Evolutionary conservation across 768 basidiomycete species (phyloP), one percentile per base, ranked within the genome.

Genomic region (Gyrodon lividus): DNA sequence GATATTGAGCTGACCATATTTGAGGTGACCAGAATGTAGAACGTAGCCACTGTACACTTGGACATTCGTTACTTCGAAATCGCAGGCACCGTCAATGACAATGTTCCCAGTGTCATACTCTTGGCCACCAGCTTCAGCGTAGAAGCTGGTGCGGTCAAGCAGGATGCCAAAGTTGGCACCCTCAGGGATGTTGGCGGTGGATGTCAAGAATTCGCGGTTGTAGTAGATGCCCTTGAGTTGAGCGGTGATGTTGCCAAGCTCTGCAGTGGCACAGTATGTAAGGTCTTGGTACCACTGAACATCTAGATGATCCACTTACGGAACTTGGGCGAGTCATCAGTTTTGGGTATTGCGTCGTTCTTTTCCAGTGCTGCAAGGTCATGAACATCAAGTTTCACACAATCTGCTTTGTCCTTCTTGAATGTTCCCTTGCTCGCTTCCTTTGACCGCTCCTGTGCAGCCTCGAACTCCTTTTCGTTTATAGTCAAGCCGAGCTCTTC

Each of bases 31-130:
- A 13, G 91, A 87, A 66, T 99, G 97, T 37, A 98, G 74, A 10
- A 98, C 92, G 66, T 98, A 98, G 53, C 97, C 97, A 62, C 86
- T 98, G 73, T 86, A 98, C 4, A 84, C 84, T 69, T 98, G 96
- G 7, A 96, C 94, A 61, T 98, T 89, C 41, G 81, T 82, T 44
- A 99, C 97, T 64, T 90, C 86, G 67, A 98, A 99, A 68, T 97
- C 93, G 30, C 90, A 86, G 54, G 83, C 75, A 37, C 87, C 95
- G 56, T 97, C 96, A 47, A 98, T 88, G 23, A 93, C 84, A 57
- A 99, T 91, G 60, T 87, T 90, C 48, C 97, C 97, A 0, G 92
- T 98, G 67, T 99, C 97, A 61, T 90, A 84, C 71, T 98, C 96
- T 66, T 99, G 97, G 23, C 97, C 97, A 62, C 97, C 97, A 33